Conservation (phyloP, 225 moss, liverwort and hornwort species). For the Rhytidiadelphus loreus region DNA sequence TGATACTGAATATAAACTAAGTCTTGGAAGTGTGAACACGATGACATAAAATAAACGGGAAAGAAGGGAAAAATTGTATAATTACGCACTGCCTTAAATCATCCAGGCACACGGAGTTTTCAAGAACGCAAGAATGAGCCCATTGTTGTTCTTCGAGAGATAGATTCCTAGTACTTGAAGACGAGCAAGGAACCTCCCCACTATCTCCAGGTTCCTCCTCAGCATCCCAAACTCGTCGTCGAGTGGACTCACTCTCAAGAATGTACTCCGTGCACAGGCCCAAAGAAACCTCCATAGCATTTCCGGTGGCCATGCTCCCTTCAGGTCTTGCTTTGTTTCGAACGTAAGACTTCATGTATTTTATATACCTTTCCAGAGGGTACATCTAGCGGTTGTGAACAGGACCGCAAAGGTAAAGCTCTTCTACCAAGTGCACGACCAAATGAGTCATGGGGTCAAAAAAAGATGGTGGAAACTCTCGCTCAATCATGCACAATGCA, state of each 20-base stretch:
- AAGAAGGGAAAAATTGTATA: too few relatives aligned
- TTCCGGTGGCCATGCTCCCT: rapidly evolving
- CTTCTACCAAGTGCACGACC: neutral
- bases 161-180: too few relatives aligned
- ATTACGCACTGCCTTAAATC: too few relatives aligned
- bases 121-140: too few relatives aligned
- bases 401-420: rapidly evolving
- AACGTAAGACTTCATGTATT: rapidly evolving
- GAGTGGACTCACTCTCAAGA: rapidly evolving
- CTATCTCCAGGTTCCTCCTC: neutral
- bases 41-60: too few relatives aligned
- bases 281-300: rapidly evolving
- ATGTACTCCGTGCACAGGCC: rapidly evolving
- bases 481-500: rapidly evolving
- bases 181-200: too few relatives aligned
- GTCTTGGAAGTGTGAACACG: too few relatives aligned
- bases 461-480: rapidly evolving
- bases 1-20: too few relatives aligned
- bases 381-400: neutral
- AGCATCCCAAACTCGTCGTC: neutral
- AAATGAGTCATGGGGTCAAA: neutral
- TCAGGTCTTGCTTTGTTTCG: neutral
- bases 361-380: neutral
- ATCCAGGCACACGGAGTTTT: too few relatives aligned
- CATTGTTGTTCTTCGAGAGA: too few relatives aligned